Percentiles rank a stretch among this genome's conserved stretches.
Conservation (phyloP, 2,329 filamentous ascomycete species). For the Aspergillus calidoustus region DNA sequence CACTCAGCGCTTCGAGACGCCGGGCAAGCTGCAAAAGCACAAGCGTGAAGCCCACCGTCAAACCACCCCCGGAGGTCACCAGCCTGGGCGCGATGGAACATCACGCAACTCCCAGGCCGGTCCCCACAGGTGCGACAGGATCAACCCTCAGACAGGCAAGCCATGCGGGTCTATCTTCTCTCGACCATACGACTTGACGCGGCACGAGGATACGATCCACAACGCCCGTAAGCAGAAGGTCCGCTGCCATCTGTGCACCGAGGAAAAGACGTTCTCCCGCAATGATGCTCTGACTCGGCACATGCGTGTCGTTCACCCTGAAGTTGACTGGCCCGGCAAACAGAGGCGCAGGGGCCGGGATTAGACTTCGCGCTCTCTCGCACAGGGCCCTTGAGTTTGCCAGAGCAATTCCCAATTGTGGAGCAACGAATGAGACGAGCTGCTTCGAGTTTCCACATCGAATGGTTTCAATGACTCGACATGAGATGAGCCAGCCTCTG, state of each 20-base stretch:
- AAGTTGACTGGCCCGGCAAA: conserved; percentile 80
- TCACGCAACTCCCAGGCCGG: conserved; percentile 86
- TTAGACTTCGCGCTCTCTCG: conserved; percentile 20
- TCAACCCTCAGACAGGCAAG: conserved; percentile 94
- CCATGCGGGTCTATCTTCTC: conserved; percentile 95
- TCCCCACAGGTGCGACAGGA: conserved; percentile 88
- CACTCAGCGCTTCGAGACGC: conserved; percentile 83
- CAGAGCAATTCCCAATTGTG: conserved; percentile 6
- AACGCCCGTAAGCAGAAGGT: conserved; percentile 94
- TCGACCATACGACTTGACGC: conserved; percentile 90
- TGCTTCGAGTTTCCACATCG: conserved; percentile 6
- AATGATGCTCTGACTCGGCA: conserved; percentile 94
- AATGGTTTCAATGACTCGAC: conserved; percentile 20
- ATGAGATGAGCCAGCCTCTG: conserved; percentile 27
- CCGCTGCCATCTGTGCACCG: conserved; percentile 86
- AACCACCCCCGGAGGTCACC: conserved; percentile 58
- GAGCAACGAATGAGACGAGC: conserved; percentile 17
- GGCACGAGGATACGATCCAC: conserved; percentile 97
- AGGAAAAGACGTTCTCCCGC: conserved; percentile 96
- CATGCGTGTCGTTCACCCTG: conserved; percentile 91
- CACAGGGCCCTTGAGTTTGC: conserved; percentile 6
- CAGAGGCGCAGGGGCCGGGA: conserved; percentile 47
- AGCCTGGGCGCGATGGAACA: conserved; percentile 46
- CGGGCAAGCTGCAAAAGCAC: conserved; percentile 86
- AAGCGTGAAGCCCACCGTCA: conserved; percentile 91